phyloP scores from a whole-genome alignment of 768 basidiomycete genomes.

The Psilocybe cyanescens region DNA sequence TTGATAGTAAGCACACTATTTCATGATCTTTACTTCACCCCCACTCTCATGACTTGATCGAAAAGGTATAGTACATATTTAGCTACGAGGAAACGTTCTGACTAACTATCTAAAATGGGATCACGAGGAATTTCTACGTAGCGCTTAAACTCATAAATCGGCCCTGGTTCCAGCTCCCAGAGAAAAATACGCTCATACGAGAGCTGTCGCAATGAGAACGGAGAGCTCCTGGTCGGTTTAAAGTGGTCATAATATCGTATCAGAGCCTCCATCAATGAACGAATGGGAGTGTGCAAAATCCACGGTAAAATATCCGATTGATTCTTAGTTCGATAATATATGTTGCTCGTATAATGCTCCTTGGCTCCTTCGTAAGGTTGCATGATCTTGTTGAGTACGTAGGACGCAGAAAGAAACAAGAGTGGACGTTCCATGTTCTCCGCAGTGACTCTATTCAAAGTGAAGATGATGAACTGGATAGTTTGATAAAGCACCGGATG shows the following conservation, averaged over 20 bases:
- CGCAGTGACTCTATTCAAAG: neutral
- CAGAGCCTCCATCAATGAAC: neutral
- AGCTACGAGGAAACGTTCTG: no score
- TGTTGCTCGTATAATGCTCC: neutral
- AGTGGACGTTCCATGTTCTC: neutral
- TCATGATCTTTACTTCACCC: no score
- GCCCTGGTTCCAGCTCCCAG: neutral
- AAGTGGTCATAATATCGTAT: neutral
- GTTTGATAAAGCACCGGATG: neutral
- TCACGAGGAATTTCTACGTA: neutral
- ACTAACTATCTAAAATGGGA: neutral
- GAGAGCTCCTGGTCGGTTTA: neutral
- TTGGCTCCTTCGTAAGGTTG: neutral
- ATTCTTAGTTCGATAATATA: neutral
- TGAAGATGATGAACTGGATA: neutral
- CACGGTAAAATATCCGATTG: neutral
- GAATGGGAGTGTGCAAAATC: neutral
- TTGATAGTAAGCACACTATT: no score
- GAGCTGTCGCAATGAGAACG: constrained; percentile 1
- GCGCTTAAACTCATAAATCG: neutral
- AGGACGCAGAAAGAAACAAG: neutral
- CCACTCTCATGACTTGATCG: no score
- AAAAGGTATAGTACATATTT: no score
- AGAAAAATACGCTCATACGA: constrained; percentile 3
- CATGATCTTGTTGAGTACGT: neutral